Base-by-base conservation (phyloP, 2,329 filamentous ascomycete species). In the Hymenoscyphus scutula region DNA sequence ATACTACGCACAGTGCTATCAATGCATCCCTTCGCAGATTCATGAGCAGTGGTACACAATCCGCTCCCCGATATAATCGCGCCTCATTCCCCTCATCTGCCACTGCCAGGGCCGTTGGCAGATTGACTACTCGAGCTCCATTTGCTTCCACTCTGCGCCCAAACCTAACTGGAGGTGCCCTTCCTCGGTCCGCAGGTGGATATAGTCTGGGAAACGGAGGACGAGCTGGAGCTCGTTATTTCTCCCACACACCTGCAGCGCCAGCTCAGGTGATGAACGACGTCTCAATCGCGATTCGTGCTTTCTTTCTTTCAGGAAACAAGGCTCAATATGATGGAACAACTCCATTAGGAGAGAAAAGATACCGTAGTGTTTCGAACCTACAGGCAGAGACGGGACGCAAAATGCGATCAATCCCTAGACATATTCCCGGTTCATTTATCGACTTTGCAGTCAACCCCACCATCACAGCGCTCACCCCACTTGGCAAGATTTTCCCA, bases 251-350 rank as follows among this genome's bases (percentile, higher is more conserved):
- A 0, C 92, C 94, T 1, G 89, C 91, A 10, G 86, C 89, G 7
- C 92, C 92, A 45, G 92, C 93, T 1, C 91, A 98, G 75, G 92
- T 98, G 55, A 85, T 98, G 58, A 90, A 95, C 76, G 97, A 97
- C 76, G 94, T 97, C n/a, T 96, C 92, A 13, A 88, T 92, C 70
- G 95, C 92, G 5, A 88, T 98, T 72, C 87, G 95, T 60, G 93
- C 92, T 13, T 97, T 99, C 77, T 89, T 91, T 78, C 82, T 97
- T n/a, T 92, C 90, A 0, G 95, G 95, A 0, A 87, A 96, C 72
- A 95, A 93, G 75, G 88, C 90, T 10, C 89, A 90, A 62, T 97
- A 93, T 70, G 90, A 97, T 74, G 94, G 94, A 13, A 75, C 89
- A 53, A 87, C 88, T 60, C 77, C 84, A 17, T 86, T 83, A 11